A percentile compares a stretch with the other conserved stretches of the same genome.
Evolutionary conservation across 768 basidiomycete species (phyloP).

Genomic region (Zangia roseola): DNA sequence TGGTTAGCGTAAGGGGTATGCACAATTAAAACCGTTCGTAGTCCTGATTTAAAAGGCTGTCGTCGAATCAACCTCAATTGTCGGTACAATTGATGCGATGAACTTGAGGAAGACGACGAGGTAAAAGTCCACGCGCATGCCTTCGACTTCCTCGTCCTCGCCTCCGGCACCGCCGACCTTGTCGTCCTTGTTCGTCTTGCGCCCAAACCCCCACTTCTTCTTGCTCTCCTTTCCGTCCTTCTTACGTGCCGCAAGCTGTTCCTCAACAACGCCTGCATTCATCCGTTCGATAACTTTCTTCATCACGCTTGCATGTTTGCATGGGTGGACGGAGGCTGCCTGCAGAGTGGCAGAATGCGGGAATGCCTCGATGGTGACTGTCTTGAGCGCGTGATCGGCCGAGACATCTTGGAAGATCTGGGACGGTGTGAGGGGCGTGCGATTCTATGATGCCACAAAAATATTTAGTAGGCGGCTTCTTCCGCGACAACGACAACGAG

Average conservation of each 20-base stretch:
- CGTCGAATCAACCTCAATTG: conserved; percentile 96
- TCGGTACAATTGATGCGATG: conserved; percentile 97
- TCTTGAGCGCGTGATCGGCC: conserved; percentile 96
- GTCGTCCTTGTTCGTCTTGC: conserved; percentile 62
- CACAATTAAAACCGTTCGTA: neutral
- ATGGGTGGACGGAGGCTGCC: conserved; percentile 94
- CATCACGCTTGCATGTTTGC: conserved; percentile 99
- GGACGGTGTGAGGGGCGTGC: conserved; percentile 79
- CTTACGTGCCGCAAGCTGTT: conserved; percentile 72
- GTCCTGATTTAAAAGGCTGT: conserved; percentile 53
- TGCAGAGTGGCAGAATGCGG: conserved; percentile 87
- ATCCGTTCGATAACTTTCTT: conserved; percentile 99
- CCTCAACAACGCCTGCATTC: conserved; percentile 84
- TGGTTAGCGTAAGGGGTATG: conserved; percentile 13
- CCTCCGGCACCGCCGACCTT: conserved; percentile 30
- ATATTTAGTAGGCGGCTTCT: neutral
- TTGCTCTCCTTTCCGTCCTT: conserved; percentile 46
- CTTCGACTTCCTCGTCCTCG: conserved; percentile 70
- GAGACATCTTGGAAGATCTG: conserved; percentile 98
- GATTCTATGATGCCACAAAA: conserved; percentile 53
- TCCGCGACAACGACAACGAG: neutral
- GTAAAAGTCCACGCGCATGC: conserved; percentile 97
- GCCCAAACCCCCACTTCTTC: conserved; percentile 85
- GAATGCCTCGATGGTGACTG: conserved; percentile 97
- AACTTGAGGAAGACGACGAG: conserved; percentile 99